These are phyloP conservation scores for Hortiboletus campestris DNA, from an alignment of 768 basidiomycete genomes.

Conservation along the genomic window DNA sequence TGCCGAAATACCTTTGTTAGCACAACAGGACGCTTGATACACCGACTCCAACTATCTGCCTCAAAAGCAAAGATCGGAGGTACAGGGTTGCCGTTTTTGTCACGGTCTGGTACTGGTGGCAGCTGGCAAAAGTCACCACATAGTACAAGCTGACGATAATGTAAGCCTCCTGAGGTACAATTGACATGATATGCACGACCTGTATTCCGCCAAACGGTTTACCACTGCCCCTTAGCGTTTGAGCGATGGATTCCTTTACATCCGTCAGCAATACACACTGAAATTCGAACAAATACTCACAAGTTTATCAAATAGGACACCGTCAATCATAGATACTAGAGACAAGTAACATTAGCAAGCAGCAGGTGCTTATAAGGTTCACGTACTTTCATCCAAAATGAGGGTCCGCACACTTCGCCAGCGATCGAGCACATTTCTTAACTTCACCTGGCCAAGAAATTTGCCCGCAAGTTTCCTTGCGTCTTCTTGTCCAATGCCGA, in stretches of 20 bases:
- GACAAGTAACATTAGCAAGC: neutral
- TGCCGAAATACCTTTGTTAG: constrained; percentile 84
- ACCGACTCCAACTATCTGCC: constrained; percentile 65
- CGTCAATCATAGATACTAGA: constrained; percentile 89
- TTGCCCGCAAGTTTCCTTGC: constrained; percentile 54
- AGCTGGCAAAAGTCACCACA: constrained; percentile 93
- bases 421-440: constrained; percentile 43
- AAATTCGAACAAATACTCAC: constrained; percentile 39
- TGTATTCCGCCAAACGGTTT: constrained; percentile 86
- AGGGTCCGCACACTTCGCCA: constrained; percentile 66
- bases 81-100: constrained; percentile 47
- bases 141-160: constrained; percentile 58
- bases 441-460: constrained; percentile 42
- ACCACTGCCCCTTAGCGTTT: constrained; percentile 47
- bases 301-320: constrained; percentile 75
- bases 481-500: constrained; percentile 66
- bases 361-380: neutral
- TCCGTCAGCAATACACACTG: constrained; percentile 33
- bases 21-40: constrained; percentile 54
- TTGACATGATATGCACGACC: constrained; percentile 36
- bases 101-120: constrained; percentile 67
- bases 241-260: constrained; percentile 60
- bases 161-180: neutral
- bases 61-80: constrained; percentile 75
- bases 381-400: constrained; percentile 83